Evolutionary conservation across 2,329 filamentous ascomycete genomes (phyloP).

Genomic region (Colletotrichum gigasporum): DNA sequence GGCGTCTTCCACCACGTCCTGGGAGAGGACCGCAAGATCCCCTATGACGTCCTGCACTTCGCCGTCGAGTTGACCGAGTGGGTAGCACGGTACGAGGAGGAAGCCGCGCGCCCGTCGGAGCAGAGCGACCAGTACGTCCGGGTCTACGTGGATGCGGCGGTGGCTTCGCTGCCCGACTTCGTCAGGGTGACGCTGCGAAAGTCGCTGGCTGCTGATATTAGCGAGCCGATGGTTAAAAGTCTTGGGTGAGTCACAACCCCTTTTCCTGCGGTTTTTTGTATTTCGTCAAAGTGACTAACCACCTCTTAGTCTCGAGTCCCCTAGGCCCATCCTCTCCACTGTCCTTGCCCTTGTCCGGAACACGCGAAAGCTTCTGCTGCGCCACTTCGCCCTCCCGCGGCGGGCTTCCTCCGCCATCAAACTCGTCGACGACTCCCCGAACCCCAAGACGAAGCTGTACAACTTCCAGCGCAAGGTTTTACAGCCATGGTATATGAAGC

Average conservation of each 20-base stretch:
- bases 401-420: conserved; percentile 45
- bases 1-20: conserved; percentile 67
- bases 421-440: conserved; percentile 46
- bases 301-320: conserved; percentile 9
- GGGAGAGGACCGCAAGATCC: conserved; percentile 65
- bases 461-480: conserved; percentile 52
- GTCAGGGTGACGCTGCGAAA: conserved; percentile 23
- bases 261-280: not conserved
- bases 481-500: conserved; percentile 63
- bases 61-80: conserved; percentile 59
- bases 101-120: conserved; percentile 38
- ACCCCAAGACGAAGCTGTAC: conserved; percentile 52
- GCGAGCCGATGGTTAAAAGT: conserved; percentile 31
- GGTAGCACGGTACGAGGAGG: conserved; percentile 59
- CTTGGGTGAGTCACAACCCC: conserved; percentile 38
- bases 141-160: conserved; percentile 43
- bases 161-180: conserved; percentile 34
- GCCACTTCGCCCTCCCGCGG: conserved; percentile 60
- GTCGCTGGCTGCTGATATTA: conserved; percentile 26
- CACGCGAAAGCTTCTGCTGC: conserved; percentile 55
- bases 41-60: conserved; percentile 57
- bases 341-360: conserved; percentile 49
- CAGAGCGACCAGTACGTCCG: conserved; percentile 44
- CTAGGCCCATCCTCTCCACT: not conserved
- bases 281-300: not conserved